Evolutionary conservation across 1,139 yeast genomes (phyloP).

Genomic region (Saccharomyces hybrid): DNA sequence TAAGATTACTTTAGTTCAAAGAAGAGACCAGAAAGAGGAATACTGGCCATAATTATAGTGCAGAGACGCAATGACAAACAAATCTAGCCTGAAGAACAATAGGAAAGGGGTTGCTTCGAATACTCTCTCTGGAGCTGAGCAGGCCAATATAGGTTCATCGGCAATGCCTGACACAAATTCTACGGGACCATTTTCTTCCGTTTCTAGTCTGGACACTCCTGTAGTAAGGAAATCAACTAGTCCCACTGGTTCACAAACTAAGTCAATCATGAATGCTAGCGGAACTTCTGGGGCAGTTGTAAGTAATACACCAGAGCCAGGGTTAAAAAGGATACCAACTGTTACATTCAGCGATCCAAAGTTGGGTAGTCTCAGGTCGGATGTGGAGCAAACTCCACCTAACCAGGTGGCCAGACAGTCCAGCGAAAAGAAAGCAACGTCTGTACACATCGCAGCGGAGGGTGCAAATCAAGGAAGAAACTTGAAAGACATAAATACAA

Average conservation of each 20-base stretch:
- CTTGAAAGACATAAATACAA: slow-evolving; percentile 1
- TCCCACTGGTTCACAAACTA: slow-evolving; percentile 15
- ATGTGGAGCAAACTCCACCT: not conserved
- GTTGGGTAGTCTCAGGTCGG: slow-evolving; percentile 7
- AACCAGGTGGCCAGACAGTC: slow-evolving; percentile 16
- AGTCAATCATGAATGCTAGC: slow-evolving; percentile 30
- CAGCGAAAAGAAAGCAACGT: slow-evolving; percentile 40
- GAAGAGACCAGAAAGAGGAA: not conserved
- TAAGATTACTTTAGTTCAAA: not conserved
- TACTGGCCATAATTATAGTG: not conserved
- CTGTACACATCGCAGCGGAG: not conserved
- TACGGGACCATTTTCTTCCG: not conserved
- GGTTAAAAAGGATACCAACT: slow-evolving; percentile 30
- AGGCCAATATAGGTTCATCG: not conserved
- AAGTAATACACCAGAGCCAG: slow-evolving; percentile 30
- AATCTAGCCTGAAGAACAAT: not conserved
- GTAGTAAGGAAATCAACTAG: not conserved
- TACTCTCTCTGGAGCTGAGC: not conserved
- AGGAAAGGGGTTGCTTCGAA: not conserved
- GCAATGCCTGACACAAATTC: not conserved
- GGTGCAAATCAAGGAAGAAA: not conserved
- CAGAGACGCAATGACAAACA: not conserved
- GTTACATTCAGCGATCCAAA: slow-evolving; percentile 32
- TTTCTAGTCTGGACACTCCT: not conserved
- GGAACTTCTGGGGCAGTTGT: slow-evolving; percentile 33